Percentiles rank a stretch among this genome's conserved stretches.
These are phyloP conservation scores for Trypanosomatidae sp. DNA, from an alignment of 208 protist genomes.

Conservation along the genomic window DNA sequence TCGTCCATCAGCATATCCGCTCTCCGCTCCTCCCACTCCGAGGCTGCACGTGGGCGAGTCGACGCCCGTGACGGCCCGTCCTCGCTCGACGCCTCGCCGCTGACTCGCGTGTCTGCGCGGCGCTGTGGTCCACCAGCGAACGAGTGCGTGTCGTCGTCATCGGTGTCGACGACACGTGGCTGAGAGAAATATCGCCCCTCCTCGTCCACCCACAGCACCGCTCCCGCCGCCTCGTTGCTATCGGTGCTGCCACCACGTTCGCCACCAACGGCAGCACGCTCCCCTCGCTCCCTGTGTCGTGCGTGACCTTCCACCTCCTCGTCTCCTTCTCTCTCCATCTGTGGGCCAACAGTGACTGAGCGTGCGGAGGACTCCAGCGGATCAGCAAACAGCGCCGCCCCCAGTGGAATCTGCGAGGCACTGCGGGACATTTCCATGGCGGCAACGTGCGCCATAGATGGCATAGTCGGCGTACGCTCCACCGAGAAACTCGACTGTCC, in stretches of 20 bases:
- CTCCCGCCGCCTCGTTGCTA: not conserved
- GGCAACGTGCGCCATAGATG: slow-evolving; percentile 1
- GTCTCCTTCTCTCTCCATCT: too few species aligned
- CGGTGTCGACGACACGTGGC: not conserved
- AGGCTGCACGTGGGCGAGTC: too few species aligned
- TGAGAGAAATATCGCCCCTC: not conserved
- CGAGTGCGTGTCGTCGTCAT: not conserved
- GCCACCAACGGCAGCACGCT: too few species aligned
- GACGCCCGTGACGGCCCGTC: slow-evolving; percentile 11
- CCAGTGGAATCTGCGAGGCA: slow-evolving; percentile 1
- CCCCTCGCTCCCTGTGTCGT: too few species aligned
- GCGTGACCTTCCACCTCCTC: too few species aligned
- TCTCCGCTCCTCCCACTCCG: too few species aligned
- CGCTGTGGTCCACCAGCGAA: too few species aligned
- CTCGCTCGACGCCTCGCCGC: too few species aligned
- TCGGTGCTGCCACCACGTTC: too few species aligned
- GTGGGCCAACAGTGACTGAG: too few species aligned
- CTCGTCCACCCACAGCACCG: not conserved
- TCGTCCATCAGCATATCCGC: too few species aligned
- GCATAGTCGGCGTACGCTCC: slow-evolving; percentile 13
- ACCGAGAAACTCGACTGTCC: slow-evolving; percentile 5
- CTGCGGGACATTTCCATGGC: slow-evolving; percentile 11
- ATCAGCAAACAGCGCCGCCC: slow-evolving; percentile 12
- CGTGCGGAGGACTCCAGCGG: not conserved
- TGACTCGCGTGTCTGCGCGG: too few species aligned